Conservation (phyloP, 2,329 filamentous ascomycete genomes). For the Fusarium bactridioides region DNA sequence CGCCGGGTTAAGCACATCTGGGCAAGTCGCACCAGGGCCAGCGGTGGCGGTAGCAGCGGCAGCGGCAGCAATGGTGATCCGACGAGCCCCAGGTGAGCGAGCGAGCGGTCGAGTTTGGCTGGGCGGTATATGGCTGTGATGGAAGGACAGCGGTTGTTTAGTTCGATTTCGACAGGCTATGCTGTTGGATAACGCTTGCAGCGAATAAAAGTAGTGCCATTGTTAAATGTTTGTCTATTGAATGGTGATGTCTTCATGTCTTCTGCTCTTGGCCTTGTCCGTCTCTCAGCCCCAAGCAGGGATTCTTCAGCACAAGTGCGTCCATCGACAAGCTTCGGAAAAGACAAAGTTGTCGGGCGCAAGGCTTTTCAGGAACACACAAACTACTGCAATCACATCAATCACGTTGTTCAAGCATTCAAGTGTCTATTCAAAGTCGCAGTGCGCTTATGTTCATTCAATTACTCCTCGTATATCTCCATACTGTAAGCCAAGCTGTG, state of each 20-base stretch:
- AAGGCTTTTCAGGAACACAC: not conserved
- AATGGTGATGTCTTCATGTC: not conserved
- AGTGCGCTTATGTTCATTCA: not conserved
- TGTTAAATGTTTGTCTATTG: slow-evolving; percentile 23
- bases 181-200: slow-evolving; percentile 41
- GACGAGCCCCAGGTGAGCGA: slow-evolving; percentile 52
- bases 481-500: too few relatives aligned
- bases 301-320: not conserved
- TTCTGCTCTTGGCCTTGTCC: not conserved
- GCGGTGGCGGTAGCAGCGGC: slow-evolving; percentile 56
- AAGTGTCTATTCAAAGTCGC: not conserved
- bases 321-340: fast-evolving
- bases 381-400: not conserved
- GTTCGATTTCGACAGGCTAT: slow-evolving; percentile 17
- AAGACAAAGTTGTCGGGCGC: not conserved
- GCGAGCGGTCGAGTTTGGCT: not conserved
- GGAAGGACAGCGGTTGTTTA: slow-evolving; percentile 19
- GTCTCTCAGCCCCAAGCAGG: not conserved
- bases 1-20: slow-evolving; percentile 35
- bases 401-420: not conserved
- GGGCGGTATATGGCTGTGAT: not conserved
- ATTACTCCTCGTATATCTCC: not conserved
- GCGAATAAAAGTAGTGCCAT: slow-evolving; percentile 42
- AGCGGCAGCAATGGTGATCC: slow-evolving; percentile 61
- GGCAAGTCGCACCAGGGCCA: slow-evolving; percentile 38